phyloP scores from a whole-genome alignment of 1,284 basidiomycete species.

The Schizophyllum amplum region DNA sequence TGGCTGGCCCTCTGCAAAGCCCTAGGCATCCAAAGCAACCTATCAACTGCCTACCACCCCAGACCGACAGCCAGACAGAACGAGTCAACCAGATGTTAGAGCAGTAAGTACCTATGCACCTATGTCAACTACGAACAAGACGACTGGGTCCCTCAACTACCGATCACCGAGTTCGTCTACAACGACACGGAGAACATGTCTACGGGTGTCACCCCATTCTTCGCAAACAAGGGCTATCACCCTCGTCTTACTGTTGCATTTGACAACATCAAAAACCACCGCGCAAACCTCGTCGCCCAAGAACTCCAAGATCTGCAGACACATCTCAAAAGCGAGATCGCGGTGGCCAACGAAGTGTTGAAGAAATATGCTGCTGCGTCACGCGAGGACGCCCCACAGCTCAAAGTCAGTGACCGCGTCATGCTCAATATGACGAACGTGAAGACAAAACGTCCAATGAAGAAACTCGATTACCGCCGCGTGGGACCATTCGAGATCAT shows the following conservation, averaged over 20 bases:
- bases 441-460: neutral
- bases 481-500: conserved; percentile 34
- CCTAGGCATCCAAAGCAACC: conserved; percentile 13
- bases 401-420: too few relatives aligned
- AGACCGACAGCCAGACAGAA: conserved; percentile 38
- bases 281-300: too few relatives aligned
- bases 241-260: conserved; percentile 2
- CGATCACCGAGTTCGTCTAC: conserved; percentile 23
- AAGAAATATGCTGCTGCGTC: too few relatives aligned
- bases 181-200: conserved; percentile 21
- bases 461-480: conserved; percentile 23
- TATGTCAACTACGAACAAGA: neutral
- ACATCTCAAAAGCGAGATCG: too few relatives aligned
- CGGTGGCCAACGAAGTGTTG: too few relatives aligned
- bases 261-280: too few relatives aligned
- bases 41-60: conserved; percentile 27
- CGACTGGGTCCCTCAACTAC: conserved; percentile 10
- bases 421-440: neutral
- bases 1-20: conserved; percentile 14
- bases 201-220: conserved; percentile 16
- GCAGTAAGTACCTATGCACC: conserved; percentile 1
- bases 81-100: conserved; percentile 3
- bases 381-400: too few relatives aligned
- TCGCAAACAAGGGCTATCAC: conserved; percentile 13
- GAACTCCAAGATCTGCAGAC: too few relatives aligned